A percentile compares a stretch with the other conserved stretches of the same genome.
phyloP scores from a whole-genome alignment of 2,329 filamentous ascomycete species.

The Exophiala aquamarina region DNA sequence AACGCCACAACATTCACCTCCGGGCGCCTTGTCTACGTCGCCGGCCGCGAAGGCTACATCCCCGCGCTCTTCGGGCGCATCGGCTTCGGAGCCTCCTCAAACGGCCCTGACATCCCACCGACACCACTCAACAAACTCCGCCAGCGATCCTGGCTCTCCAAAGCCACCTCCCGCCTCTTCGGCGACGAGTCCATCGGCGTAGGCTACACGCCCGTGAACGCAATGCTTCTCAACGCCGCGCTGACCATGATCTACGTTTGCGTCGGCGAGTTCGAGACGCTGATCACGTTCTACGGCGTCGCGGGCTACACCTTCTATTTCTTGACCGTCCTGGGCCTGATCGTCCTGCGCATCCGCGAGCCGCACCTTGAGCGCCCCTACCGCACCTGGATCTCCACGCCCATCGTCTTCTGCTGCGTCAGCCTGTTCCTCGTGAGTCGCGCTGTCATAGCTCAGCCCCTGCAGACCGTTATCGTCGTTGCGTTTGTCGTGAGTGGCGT shows the following conservation, averaged over 20 bases:
- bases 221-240: slow-evolving; percentile 75
- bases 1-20: slow-evolving; percentile 95
- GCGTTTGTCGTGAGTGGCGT: slow-evolving; percentile 81
- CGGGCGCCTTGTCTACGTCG: slow-evolving; percentile 87
- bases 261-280: slow-evolving; percentile 85
- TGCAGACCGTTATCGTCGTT: slow-evolving; percentile 86
- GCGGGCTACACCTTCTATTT: slow-evolving; percentile 98
- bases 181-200: slow-evolving; percentile 77
- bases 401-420: slow-evolving; percentile 97
- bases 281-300: slow-evolving; percentile 96
- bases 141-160: slow-evolving; percentile 56
- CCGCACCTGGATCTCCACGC: slow-evolving; percentile 93
- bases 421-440: slow-evolving; percentile 87
- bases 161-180: slow-evolving; percentile 60
- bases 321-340: slow-evolving; percentile 86
- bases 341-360: slow-evolving; percentile 83
- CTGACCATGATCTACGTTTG: slow-evolving; percentile 76
- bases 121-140: slow-evolving; percentile 39
- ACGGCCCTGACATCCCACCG: slow-evolving; percentile 19
- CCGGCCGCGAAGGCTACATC: slow-evolving; percentile 92
- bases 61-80: slow-evolving; percentile 80
- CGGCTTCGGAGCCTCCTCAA: slow-evolving; percentile 57
- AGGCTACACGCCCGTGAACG: slow-evolving; percentile 92
- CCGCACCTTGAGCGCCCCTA: slow-evolving; percentile 88
- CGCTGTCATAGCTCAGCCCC: slow-evolving; percentile 83